A percentile compares a stretch with the other conserved stretches of the same genome.
These are phyloP conservation scores for Suillus placidus DNA, from an alignment of 768 basidiomycete genomes.

Conservation along the genomic window DNA sequence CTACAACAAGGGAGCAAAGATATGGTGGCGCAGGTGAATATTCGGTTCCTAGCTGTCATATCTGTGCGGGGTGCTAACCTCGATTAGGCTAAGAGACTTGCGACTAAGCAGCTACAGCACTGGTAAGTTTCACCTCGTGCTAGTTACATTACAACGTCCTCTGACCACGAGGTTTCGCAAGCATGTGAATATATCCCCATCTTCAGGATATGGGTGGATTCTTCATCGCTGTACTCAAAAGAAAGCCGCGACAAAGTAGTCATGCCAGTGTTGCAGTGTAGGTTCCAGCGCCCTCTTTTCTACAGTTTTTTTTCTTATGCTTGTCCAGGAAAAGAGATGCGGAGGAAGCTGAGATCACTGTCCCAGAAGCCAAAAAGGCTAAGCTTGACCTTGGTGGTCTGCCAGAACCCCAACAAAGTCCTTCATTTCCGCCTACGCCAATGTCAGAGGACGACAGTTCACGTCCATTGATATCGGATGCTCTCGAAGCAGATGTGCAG, in stretches of 20 bases:
- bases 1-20: slow-evolving; percentile 67
- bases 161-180: slow-evolving; percentile 29
- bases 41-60: neutral
- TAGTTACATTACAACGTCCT: neutral
- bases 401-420: no score
- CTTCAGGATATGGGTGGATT: slow-evolving; percentile 97
- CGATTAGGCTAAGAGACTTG: slow-evolving; percentile 61
- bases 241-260: slow-evolving; percentile 32
- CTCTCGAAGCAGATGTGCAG: slow-evolving; percentile 10
- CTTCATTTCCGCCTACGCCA: slow-evolving; percentile 10
- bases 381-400: no score
- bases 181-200: slow-evolving; percentile 91
- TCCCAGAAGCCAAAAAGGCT: no score
- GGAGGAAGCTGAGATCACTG: no score
- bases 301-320: no score
- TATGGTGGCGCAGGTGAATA: slow-evolving; percentile 62
- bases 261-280: slow-evolving; percentile 15
- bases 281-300: no score
- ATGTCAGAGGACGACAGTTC: slow-evolving; percentile 4
- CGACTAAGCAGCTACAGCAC: slow-evolving; percentile 67
- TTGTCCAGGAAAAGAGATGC: no score
- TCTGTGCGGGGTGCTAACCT: neutral
- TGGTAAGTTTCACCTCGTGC: slow-evolving; percentile 52
- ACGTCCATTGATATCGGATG: slow-evolving; percentile 7
- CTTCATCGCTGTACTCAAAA: slow-evolving; percentile 89